Percentiles rank a stretch among this genome's conserved stretches.
These are phyloP conservation scores for Tuber borchii DNA, from an alignment of 495 filamentous ascomycete species.

Conservation along the genomic window DNA sequence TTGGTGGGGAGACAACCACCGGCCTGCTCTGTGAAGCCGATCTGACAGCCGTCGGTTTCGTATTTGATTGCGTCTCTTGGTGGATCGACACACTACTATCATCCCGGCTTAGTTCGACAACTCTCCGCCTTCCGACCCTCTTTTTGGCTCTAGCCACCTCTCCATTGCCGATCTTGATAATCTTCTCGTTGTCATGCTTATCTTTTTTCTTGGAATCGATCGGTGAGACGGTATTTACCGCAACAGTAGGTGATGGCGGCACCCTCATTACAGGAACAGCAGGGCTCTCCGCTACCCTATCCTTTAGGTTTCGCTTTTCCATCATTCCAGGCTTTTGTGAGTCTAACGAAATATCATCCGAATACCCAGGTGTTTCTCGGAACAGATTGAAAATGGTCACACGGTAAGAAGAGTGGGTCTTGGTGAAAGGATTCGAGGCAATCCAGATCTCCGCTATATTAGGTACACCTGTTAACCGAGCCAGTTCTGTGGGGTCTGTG, in stretches of 20 bases:
- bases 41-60: background rate
- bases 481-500: constrained; percentile 82
- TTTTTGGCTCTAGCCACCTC: constrained; percentile 49
- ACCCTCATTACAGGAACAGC: constrained; percentile 70
- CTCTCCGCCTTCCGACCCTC: constrained; percentile 60
- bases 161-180: constrained; percentile 42
- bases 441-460: constrained; percentile 91
- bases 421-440: constrained; percentile 79
- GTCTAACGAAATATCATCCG: constrained; percentile 86
- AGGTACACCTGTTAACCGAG: constrained; percentile 80
- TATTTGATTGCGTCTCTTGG: constrained; percentile 11
- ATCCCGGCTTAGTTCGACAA: constrained; percentile 50
- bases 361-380: constrained; percentile 81
- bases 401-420: constrained; percentile 72
- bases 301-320: constrained; percentile 78
- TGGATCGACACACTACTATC: constrained; percentile 23
- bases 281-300: constrained; percentile 66
- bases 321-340: constrained; percentile 68
- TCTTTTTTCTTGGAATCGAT: constrained; percentile 53
- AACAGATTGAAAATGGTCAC: constrained; percentile 94
- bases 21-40: constrained; percentile 28
- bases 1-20: constrained; percentile 47
- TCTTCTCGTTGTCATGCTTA: constrained; percentile 49
- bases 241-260: constrained; percentile 51
- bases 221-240: constrained; percentile 59